These are phyloP conservation scores for Castanea mollissima DNA, from an alignment of 306 rosid species.

Conservation along the genomic window DNA sequence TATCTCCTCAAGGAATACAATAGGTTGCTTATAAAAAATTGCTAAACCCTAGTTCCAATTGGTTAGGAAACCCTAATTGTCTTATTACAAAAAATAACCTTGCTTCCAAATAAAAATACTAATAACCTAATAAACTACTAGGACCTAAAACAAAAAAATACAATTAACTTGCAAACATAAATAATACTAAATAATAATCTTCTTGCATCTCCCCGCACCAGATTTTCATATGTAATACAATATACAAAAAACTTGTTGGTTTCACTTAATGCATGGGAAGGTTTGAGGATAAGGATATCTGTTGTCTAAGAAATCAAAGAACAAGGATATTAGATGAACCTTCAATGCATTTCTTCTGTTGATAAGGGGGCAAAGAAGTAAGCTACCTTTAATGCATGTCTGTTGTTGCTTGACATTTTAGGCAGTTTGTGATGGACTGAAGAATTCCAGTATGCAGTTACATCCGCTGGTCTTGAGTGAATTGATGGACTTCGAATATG, in stretches of 20 bases:
- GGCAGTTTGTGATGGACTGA: slow-evolving; percentile 28
- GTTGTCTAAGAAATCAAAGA: not conserved
- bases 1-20: no score
- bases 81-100: no score
- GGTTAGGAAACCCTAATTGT: no score
- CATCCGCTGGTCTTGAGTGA: slow-evolving; percentile 7
- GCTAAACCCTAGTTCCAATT: no score
- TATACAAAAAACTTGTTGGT: not conserved
- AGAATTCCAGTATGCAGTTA: slow-evolving; percentile 22
- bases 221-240: not conserved
- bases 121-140: no score
- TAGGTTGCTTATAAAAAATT: no score
- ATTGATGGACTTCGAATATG: slow-evolving; percentile 9
- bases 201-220: no score
- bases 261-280: not conserved
- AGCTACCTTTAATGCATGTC: slow-evolving; percentile 41
- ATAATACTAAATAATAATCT: no score
- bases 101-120: no score
- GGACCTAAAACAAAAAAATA: no score
- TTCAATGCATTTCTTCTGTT: slow-evolving; percentile 26
- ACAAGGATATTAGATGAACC: slow-evolving; percentile 5
- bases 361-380: not conserved
- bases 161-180: no score
- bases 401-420: slow-evolving; percentile 4
- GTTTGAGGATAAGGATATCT: not conserved